Conservation (phyloP, 2,329 filamentous ascomycete genomes). For the Thelonectria rubi region DNA sequence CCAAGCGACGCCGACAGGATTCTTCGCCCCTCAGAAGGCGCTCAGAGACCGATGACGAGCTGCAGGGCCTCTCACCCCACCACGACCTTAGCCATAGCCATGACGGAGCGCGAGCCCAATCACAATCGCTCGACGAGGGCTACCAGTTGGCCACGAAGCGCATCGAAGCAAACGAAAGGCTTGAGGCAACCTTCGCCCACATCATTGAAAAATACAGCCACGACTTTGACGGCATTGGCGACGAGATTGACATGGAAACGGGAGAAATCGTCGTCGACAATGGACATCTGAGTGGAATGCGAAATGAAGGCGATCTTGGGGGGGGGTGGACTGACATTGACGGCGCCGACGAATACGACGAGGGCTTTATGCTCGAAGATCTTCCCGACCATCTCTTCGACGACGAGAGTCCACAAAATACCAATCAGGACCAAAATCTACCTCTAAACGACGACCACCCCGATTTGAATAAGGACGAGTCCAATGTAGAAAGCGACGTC, state of each 20-base stretch:
- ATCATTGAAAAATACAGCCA: conserved; percentile 90
- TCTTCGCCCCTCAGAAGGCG: conserved; percentile 46
- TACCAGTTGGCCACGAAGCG: conserved; percentile 69
- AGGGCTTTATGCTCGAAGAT: conserved; percentile 48
- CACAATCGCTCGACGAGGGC: conserved; percentile 56
- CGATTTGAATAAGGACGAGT: conserved; percentile 10
- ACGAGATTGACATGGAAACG: conserved; percentile 87
- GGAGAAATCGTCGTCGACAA: conserved; percentile 89
- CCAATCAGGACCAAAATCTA: conserved; percentile 25
- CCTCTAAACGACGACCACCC: conserved; percentile 3
- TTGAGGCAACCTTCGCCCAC: conserved; percentile 85
- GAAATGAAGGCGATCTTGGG: conserved; percentile 61
- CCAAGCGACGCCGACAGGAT: conserved; percentile 69
- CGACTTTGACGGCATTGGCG: conserved; percentile 84
- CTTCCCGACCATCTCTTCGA: conserved; percentile 38
- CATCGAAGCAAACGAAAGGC: conserved; percentile 71
- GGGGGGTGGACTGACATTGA: conserved; percentile 32
- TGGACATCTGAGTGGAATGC: conserved; percentile 77
- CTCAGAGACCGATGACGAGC: conserved; percentile 55
- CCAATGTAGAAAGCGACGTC: background rate
- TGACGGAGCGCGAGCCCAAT: background rate
- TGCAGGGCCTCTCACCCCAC: conserved; percentile 50
- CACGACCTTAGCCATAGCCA: conserved; percentile 43
- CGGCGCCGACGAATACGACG: conserved; percentile 49
- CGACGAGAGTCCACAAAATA: conserved; percentile 18